phyloP scores from a whole-genome alignment of 179 eudicot species.

The Actinidia arguta region DNA sequence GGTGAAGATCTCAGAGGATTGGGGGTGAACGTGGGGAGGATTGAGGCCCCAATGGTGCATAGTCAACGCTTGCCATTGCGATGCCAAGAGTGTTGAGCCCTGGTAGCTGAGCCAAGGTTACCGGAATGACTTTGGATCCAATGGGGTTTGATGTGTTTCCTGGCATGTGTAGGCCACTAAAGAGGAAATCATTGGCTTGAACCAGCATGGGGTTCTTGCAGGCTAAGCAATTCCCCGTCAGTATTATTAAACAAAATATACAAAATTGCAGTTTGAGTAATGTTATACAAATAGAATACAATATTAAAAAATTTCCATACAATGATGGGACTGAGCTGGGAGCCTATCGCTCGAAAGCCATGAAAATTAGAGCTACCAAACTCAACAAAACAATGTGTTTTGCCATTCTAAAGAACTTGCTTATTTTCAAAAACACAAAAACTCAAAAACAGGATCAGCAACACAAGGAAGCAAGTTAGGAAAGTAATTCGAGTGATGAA shows the following conservation, averaged over 20 bases:
- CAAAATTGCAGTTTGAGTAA: no score
- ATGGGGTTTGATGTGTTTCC: constrained; percentile 12
- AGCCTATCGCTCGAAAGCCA: no score
- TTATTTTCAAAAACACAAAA: no score
- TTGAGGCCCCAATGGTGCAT: constrained; percentile 16
- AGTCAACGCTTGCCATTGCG: constrained; percentile 13
- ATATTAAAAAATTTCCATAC: no score
- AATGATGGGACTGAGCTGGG: no score
- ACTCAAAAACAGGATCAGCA: no score
- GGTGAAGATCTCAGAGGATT: constrained; percentile 13
- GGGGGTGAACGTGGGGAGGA: constrained; percentile 22
- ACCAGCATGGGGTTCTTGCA: constrained; percentile 19
- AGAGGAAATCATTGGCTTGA: constrained; percentile 17
- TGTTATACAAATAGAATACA: no score
- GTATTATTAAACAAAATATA: no score
- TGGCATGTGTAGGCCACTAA: constrained; percentile 2
- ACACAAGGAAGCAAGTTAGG: no score
- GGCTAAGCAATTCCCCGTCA: neutral
- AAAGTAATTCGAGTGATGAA: no score
- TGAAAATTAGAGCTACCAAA: constrained; percentile 16
- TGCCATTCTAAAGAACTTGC: neutral
- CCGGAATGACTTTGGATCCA: neutral
- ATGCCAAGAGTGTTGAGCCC: constrained; percentile 20
- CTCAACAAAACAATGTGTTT: neutral
- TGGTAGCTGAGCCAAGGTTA: neutral